These are phyloP conservation scores for Abelmoschus esculentus DNA, from an alignment of 345 rosid genomes.

Conservation along the genomic window DNA sequence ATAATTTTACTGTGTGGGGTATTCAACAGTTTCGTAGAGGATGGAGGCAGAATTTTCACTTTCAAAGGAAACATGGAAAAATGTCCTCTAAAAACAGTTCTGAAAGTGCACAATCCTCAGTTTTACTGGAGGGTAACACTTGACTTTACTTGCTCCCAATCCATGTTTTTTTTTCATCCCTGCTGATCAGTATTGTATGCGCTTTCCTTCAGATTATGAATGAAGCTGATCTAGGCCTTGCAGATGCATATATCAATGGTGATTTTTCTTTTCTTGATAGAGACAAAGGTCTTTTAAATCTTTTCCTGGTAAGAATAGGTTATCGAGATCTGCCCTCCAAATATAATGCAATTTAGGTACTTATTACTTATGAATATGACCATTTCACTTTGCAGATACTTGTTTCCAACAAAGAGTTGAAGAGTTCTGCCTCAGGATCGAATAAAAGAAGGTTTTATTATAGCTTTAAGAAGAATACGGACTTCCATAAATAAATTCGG, in stretches of 20 bases:
- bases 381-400: slow-evolving; percentile 3
- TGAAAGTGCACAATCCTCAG: slow-evolving; percentile 70
- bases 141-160: background rate
- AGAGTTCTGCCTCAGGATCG: slow-evolving; percentile 26
- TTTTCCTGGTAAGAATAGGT: slow-evolving; percentile 45
- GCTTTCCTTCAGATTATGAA: slow-evolving; percentile 52
- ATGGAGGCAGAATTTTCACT: slow-evolving; percentile 67
- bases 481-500: background rate
- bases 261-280: slow-evolving; percentile 71
- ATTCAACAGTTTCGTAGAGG: slow-evolving; percentile 60
- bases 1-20: background rate
- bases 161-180: background rate
- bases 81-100: slow-evolving; percentile 35
- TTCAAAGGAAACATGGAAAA: slow-evolving; percentile 45
- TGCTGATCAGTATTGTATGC: background rate
- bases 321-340: background rate
- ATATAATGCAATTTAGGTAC: background rate
- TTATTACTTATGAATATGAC: background rate
- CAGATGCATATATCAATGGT: slow-evolving; percentile 77
- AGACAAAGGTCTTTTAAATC: slow-evolving; percentile 66
- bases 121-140: slow-evolving; percentile 87
- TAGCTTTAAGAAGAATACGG: background rate
- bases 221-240: slow-evolving; percentile 87
- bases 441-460: slow-evolving; percentile 50
- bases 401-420: slow-evolving; percentile 4